Base-by-base conservation (phyloP, 768 basidiomycete genomes). In the Russula compacta region DNA sequence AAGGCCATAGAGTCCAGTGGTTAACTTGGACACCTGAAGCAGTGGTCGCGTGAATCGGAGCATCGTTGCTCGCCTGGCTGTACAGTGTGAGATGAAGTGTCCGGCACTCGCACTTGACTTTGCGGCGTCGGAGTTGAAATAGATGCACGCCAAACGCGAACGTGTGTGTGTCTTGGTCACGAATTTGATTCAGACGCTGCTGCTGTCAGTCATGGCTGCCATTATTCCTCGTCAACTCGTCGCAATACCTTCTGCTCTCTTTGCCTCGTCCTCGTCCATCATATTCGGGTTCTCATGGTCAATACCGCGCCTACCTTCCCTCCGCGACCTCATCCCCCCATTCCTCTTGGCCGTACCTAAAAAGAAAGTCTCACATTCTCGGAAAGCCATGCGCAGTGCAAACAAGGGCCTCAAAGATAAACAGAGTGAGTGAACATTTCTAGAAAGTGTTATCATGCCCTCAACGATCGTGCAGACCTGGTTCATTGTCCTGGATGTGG, bases 401-500 rank as follows among this genome's bases (percentile, higher is more conserved):
- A 93, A 94, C 73, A 98, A 98, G 73, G 93, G 94, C 1, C 75
- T 97, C 68, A 92, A 94, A 72, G 94, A 98, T 74, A 95, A 92
- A 73, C 85, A 85, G 62, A 93, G 95, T 93, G 69, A 63, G 84
- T 74, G 33, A 3, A 14, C 36, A 0, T 50, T 46, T 42, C 10
- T 43, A 40, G 40, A 19, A 17, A 8, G 10, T 21, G 17, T 42
- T 51, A 29, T 55, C 47, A 50, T 35, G 39, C 21, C 36, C 1
- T 53, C 29, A 40, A 12, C 29, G 33, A 39, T 4, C 56, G 29
- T 61, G 8, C 24, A 98, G 95, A 95, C 71, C 83, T 98, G 66
- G 89, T 90, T 61, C 83, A 86, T 66, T 98, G 95, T 69, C 84
- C 90, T n/a, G 89, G 82, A 29, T 98, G 95, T 67, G 95, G 95